A percentile compares a stretch with the other conserved stretches of the same genome.
phyloP scores from a whole-genome alignment of 768 basidiomycete species.

The Tricholoma sp. region DNA sequence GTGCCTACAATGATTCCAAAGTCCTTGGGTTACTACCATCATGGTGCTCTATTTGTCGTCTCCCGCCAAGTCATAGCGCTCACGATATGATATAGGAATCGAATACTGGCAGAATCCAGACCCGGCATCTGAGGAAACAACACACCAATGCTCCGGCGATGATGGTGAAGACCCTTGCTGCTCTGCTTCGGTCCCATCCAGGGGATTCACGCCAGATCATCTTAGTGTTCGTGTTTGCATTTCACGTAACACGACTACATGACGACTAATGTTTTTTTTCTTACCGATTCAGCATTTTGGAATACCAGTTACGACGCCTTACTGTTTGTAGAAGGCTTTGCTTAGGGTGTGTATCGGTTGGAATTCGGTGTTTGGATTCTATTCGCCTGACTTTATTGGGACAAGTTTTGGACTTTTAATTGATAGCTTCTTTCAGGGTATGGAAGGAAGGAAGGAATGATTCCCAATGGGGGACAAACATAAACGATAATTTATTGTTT shows the following conservation, averaged over 20 bases:
- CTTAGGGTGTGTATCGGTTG: not conserved
- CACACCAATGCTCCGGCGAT: conserved; percentile 30
- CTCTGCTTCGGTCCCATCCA: conserved; percentile 42
- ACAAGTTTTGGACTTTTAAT: no score
- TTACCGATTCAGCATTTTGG: conserved; percentile 31
- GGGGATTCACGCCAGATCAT: conserved; percentile 42
- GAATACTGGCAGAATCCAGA: conserved; percentile 47
- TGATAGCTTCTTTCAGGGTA: no score
- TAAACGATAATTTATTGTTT: no score
- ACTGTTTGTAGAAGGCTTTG: conserved; percentile 19
- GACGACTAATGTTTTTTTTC: not conserved
- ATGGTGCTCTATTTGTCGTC: conserved; percentile 27
- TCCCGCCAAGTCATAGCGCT: not conserved
- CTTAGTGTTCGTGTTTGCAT: conserved; percentile 26
- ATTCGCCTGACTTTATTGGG: no score
- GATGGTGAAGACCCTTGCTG: conserved; percentile 47
- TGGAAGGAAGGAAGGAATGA: no score
- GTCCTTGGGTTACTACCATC: conserved; percentile 46
- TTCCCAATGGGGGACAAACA: no score
- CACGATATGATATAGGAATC: conserved; percentile 25
- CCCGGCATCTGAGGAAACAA: conserved; percentile 37
- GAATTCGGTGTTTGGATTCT: no score
- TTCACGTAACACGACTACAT: not conserved
- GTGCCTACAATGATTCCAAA: conserved; percentile 49
- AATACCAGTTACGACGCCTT: conserved; percentile 32